phyloP scores from a whole-genome alignment of 2,329 filamentous ascomycete genomes.

The Monosporascus sp. region DNA sequence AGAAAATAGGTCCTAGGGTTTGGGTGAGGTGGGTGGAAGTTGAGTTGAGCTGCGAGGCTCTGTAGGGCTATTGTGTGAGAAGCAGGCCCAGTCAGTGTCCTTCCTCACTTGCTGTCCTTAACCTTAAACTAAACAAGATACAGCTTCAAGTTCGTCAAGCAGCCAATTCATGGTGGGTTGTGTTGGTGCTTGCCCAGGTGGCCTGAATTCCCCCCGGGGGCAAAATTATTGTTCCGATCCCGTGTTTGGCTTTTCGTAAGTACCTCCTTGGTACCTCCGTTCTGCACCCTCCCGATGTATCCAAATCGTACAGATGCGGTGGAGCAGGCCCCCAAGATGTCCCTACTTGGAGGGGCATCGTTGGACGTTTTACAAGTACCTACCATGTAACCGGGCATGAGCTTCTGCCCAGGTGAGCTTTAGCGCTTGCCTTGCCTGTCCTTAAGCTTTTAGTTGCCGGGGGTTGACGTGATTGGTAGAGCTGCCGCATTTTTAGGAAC shows the following conservation, averaged over 20 bases:
- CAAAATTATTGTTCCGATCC: constrained; percentile 8
- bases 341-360: no score
- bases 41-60: constrained; percentile 13
- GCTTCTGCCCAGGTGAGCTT: no score
- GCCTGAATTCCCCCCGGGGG: constrained; percentile 9
- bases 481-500: neutral
- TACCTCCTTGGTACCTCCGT: no score
- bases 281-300: no score
- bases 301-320: no score
- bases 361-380: no score
- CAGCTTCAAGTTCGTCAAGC: neutral
- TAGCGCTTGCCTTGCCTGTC: no score
- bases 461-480: neutral
- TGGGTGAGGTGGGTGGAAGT: constrained; percentile 4
- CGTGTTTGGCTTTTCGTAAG: no score
- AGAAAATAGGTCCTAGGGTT: neutral
- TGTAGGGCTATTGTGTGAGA: constrained; percentile 1
- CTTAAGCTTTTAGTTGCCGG: no score
- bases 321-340: no score
- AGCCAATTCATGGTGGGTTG: constrained; percentile 16
- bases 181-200: constrained; percentile 6
- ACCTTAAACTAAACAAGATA: constrained; percentile 2
- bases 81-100: constrained; percentile 4
- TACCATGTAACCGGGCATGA: no score
- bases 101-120: constrained; percentile 11